phyloP scores from a whole-genome alignment of 257 asterid species.

The Ajuga chamaepitys region DNA sequence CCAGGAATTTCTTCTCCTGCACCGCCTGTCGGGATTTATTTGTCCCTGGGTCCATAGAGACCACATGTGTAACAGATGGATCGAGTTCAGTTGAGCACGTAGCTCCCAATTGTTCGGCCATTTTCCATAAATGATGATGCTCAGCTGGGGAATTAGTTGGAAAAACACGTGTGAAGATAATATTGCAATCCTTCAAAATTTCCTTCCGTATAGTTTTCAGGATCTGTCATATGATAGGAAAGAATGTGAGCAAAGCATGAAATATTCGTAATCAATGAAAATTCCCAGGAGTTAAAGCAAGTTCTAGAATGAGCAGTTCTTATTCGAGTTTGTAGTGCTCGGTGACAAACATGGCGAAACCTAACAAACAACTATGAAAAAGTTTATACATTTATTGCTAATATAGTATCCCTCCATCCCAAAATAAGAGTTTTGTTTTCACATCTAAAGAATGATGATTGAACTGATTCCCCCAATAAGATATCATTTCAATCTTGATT shows the following conservation, averaged over 20 bases:
- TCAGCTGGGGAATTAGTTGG: conserved; percentile 46
- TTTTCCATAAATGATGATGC: conserved; percentile 57
- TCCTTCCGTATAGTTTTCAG: conserved; percentile 49
- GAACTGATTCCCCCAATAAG: too few relatives aligned
- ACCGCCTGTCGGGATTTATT: conserved; percentile 62
- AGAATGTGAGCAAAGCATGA: neutral
- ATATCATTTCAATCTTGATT: too few relatives aligned
- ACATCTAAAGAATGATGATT: too few relatives aligned
- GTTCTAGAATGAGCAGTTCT: neutral
- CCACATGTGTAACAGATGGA: conserved; percentile 61
- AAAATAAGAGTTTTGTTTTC: too few relatives aligned
- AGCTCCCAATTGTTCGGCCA: conserved; percentile 77
- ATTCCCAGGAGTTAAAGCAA: neutral
- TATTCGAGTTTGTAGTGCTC: neutral
- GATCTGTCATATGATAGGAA: conserved; percentile 28
- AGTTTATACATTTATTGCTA: neutral
- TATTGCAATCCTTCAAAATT: conserved; percentile 47
- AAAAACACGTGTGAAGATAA: conserved; percentile 57
- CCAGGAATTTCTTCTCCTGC: conserved; percentile 46
- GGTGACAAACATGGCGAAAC: neutral
- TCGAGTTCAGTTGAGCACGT: conserved; percentile 44
- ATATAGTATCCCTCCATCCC: too few relatives aligned
- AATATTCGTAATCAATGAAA: neutral
- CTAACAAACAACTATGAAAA: neutral
- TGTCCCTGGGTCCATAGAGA: conserved; percentile 57